Conservation (phyloP, 345 rosid genomes). For the Erucastrum elatum region DNA sequence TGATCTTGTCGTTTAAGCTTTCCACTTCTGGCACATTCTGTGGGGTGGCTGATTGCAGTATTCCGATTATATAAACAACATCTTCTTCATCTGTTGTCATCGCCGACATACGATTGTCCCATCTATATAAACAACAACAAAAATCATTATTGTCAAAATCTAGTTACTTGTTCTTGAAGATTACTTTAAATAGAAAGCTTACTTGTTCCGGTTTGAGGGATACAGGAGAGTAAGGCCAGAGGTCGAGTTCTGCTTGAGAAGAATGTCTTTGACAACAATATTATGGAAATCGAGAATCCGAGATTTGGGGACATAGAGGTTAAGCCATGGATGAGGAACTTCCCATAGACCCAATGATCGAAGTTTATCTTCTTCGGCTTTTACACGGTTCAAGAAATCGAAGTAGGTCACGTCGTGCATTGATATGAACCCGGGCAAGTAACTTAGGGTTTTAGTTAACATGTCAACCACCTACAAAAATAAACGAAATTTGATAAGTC, state of each 20-base stretch:
- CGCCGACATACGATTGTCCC: conserved; percentile 80
- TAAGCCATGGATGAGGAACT: conserved; percentile 99
- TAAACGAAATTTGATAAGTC: neutral
- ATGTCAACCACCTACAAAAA: conserved; percentile 45
- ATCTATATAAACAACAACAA: conserved; percentile 46
- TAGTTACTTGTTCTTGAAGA: neutral
- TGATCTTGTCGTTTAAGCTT: conserved; percentile 51
- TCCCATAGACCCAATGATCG: conserved; percentile 86
- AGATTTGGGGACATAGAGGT: conserved; percentile 82
- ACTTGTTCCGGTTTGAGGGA: conserved; percentile 73
- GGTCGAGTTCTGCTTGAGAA: conserved; percentile 59
- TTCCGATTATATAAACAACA: conserved; percentile 67
- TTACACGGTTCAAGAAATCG: conserved; percentile 82
- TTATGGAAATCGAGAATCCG: conserved; percentile 55
- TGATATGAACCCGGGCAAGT: conserved; percentile 44
- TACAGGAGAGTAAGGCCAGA: conserved; percentile 66
- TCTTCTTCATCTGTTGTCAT: conserved; percentile 76
- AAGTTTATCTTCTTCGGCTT: conserved; percentile 64
- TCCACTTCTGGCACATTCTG: conserved; percentile 51
- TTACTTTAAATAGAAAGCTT: conserved; percentile 21
- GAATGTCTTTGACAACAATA: conserved; percentile 62
- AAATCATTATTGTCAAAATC: neutral
- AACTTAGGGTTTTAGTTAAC: conserved; percentile 37
- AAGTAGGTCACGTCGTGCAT: conserved; percentile 68
- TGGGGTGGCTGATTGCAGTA: conserved; percentile 55